Percentiles rank a stretch among this genome's conserved stretches.
Evolutionary conservation across 2,329 filamentous ascomycete species (phyloP).

Genomic region (Venturia asperata): DNA sequence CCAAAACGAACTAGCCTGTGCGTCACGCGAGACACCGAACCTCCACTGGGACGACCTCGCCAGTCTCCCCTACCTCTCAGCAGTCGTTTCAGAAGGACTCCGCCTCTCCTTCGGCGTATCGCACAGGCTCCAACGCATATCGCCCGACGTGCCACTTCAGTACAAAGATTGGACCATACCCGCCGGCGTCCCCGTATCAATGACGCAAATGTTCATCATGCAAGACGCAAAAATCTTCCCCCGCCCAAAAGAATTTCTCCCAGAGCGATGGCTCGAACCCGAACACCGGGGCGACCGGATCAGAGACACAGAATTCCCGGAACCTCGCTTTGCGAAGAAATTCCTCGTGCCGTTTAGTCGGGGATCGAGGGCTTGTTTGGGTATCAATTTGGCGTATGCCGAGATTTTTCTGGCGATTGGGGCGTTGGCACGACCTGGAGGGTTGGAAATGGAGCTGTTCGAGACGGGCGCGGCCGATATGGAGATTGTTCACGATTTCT

Average conservation of each 20-base stretch:
- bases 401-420: constrained; percentile 31
- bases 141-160: constrained; percentile 23
- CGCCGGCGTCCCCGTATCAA: constrained; percentile 26
- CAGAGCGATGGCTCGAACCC: constrained; percentile 31
- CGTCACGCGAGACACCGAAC: neutral
- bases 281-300: neutral
- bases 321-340: constrained; percentile 22
- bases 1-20: constrained; percentile 26
- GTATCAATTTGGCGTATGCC: constrained; percentile 38
- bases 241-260: constrained; percentile 25
- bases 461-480: constrained; percentile 28
- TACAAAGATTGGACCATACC: constrained; percentile 23
- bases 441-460: constrained; percentile 24
- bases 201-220: constrained; percentile 27
- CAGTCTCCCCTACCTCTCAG: constrained; percentile 29
- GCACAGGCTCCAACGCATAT: constrained; percentile 25
- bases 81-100: constrained; percentile 30
- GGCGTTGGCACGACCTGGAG: constrained; percentile 23
- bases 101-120: constrained; percentile 29
- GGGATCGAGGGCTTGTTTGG: constrained; percentile 41
- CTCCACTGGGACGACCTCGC: constrained; percentile 25
- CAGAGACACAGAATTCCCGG: neutral
- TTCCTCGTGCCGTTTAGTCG: constrained; percentile 36
- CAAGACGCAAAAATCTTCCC: constrained; percentile 26
- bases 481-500: constrained; percentile 33